These are phyloP conservation scores for Stephania cephalantha DNA, from an alignment of 164 flowering plant species.

Conservation along the genomic window DNA sequence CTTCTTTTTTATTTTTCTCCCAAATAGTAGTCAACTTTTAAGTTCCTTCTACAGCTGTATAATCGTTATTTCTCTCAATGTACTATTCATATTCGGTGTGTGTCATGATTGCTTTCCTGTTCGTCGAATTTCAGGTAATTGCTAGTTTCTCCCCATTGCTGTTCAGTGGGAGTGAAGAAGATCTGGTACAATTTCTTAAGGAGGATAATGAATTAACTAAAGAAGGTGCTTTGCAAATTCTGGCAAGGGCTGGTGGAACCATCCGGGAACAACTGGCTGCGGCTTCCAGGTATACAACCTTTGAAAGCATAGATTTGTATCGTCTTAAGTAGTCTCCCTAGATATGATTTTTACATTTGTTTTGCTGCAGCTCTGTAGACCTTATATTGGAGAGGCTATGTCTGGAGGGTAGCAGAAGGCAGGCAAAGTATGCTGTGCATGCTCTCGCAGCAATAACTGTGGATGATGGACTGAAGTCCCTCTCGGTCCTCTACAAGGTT, in stretches of 20 bases:
- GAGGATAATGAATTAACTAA: conserved; percentile 79
- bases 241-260: conserved; percentile 93
- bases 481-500: conserved; percentile 95
- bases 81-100: neutral
- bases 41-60: neutral
- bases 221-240: conserved; percentile 78
- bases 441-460: conserved; percentile 91
- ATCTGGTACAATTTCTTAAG: conserved; percentile 69
- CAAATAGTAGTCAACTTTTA: too few relatives aligned
- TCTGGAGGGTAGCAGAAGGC: conserved; percentile 86
- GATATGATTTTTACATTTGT: conserved; percentile 10
- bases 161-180: conserved; percentile 67
- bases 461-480: conserved; percentile 96
- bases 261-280: conserved; percentile 77
- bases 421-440: conserved; percentile 97
- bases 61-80: neutral
- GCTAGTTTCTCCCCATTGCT: conserved; percentile 69
- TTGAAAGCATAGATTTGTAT: conserved; percentile 1
- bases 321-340: neutral
- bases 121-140: conserved; percentile 49
- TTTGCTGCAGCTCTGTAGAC: conserved; percentile 73
- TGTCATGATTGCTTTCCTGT: neutral
- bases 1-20: too few relatives aligned
- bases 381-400: conserved; percentile 81
- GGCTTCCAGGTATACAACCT: conserved; percentile 52